phyloP scores from a whole-genome alignment of 805 yeast genomes.

The Ogataea trehaloabstinens region DNA sequence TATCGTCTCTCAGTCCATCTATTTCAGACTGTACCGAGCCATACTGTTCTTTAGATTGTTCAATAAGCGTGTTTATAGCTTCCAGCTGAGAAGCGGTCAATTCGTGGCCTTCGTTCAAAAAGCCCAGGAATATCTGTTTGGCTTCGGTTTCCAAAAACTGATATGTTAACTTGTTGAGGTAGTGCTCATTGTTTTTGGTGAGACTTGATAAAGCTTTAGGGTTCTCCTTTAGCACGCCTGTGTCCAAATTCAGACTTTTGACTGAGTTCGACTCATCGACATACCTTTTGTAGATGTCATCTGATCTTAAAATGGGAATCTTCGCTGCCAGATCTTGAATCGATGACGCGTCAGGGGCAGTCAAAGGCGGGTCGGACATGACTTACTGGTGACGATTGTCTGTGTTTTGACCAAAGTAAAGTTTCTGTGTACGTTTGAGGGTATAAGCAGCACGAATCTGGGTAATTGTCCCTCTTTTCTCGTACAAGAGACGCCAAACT shows the following conservation, averaged over 20 bases:
- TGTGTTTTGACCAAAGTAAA: no score
- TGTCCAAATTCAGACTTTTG: conserved; percentile 13
- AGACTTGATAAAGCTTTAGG: conserved; percentile 15
- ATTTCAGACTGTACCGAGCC: conserved; percentile 15
- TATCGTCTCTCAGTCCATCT: conserved; percentile 18
- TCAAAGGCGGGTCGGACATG: background rate
- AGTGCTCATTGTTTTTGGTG: conserved; percentile 34
- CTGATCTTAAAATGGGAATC: conserved; percentile 19
- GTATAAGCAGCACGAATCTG: no score
- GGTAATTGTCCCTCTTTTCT: no score
- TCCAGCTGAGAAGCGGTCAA: conserved; percentile 22
- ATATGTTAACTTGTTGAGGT: conserved; percentile 56
- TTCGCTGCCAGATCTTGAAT: conserved; percentile 18
- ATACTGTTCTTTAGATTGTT: conserved; percentile 13
- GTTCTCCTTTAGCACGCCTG: conserved; percentile 14
- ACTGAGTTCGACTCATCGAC: conserved; percentile 18
- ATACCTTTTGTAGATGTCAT: conserved; percentile 15
- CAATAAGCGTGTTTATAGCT: conserved; percentile 17
- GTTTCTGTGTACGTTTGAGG: no score
- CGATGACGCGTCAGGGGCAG: conserved; percentile 12
- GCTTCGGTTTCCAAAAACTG: conserved; percentile 71
- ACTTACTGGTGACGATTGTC: no score
- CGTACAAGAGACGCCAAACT: no score
- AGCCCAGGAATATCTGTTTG: conserved; percentile 61
- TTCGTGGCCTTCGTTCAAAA: conserved; percentile 38